A percentile compares a stretch with the other conserved stretches of the same genome.
Evolutionary conservation across 2,329 filamentous ascomycete genomes (phyloP).

Genomic region (Cryphonectria naterciae): DNA sequence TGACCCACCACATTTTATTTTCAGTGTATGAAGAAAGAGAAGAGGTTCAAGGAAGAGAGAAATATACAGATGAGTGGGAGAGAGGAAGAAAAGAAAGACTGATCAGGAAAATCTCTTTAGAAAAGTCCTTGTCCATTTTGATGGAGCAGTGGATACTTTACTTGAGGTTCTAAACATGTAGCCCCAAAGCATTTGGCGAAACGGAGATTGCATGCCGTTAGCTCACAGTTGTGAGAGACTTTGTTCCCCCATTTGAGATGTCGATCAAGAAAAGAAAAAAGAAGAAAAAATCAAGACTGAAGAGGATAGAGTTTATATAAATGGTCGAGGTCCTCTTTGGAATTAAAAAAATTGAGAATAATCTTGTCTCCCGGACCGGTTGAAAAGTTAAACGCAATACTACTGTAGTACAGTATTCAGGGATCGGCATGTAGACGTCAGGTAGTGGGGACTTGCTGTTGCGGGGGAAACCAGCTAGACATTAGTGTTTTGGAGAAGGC

Average conservation of each 20-base stretch:
- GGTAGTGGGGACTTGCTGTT: constrained; percentile 16
- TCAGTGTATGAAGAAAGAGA: background rate
- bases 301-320: background rate
- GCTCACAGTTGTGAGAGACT: background rate
- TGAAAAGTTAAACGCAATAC: background rate
- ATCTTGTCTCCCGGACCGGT: background rate
- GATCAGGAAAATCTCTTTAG: constrained; percentile 21
- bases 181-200: background rate
- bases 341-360: background rate
- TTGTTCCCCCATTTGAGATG: background rate
- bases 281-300: background rate
- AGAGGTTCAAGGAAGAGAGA: background rate
- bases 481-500: constrained; percentile 19
- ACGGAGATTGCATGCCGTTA: background rate
- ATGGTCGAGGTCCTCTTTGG: background rate
- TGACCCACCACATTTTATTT: background rate
- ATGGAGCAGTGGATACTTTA: constrained; percentile 29
- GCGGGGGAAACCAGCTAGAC: constrained; percentile 21
- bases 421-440: background rate
- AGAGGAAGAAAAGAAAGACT: constrained; percentile 2
- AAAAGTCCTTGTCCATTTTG: constrained; percentile 26
- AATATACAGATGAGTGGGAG: background rate
- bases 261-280: no score
- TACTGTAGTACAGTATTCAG: background rate
- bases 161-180: constrained; percentile 16